Percentiles rank a stretch among this genome's conserved stretches.
phyloP scores from a whole-genome alignment of 345 rosid genomes.

The Eucalyptus erythrocorys region DNA sequence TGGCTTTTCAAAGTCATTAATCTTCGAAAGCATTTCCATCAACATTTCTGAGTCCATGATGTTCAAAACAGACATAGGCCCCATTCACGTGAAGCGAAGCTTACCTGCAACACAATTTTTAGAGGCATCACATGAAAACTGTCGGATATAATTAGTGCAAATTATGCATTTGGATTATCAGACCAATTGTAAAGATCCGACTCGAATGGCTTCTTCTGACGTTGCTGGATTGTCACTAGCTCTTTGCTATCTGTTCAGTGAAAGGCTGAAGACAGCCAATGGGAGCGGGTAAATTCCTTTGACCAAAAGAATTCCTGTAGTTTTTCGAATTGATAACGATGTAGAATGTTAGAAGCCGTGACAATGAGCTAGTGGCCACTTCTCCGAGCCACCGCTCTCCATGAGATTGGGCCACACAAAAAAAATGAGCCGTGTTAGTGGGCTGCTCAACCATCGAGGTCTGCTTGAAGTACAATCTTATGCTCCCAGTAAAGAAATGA shows the following conservation, averaged over 20 bases:
- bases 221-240: neutral
- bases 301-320: neutral
- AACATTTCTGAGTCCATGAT: slow-evolving; percentile 24
- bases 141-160: neutral
- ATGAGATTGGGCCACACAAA: neutral
- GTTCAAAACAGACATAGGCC: slow-evolving; percentile 26
- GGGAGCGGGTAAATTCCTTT: neutral
- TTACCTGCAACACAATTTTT: slow-evolving; percentile 13
- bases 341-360: neutral
- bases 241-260: neutral
- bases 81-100: slow-evolving; percentile 2
- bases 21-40: slow-evolving; percentile 16
- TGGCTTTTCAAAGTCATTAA: slow-evolving; percentile 20
- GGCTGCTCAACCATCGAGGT: neutral
- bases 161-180: neutral
- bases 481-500: neutral
- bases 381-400: neutral
- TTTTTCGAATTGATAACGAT: neutral
- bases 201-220: neutral
- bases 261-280: neutral
- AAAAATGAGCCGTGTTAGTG: neutral
- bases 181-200: neutral
- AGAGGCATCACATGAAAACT: neutral
- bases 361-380: neutral
- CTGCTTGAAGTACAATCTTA: neutral